Evolutionary conservation across 345 rosid genomes (phyloP).

Genomic region (Camelina hispida): DNA sequence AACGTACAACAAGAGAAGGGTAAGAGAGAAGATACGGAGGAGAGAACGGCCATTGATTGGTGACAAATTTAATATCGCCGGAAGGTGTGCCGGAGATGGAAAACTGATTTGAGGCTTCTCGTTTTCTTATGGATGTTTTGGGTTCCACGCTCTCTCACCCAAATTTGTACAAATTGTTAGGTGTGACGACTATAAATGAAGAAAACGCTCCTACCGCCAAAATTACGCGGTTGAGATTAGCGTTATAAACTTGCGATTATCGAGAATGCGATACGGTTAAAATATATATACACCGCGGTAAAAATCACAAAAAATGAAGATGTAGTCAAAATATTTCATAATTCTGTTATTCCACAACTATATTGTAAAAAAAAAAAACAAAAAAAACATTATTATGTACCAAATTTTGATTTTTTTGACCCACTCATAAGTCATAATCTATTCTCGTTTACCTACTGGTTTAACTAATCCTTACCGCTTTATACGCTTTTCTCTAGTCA

Average conservation of each 20-base stretch:
- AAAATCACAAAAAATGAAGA: too few species aligned
- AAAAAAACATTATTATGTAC: background rate
- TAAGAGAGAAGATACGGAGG: conserved; percentile 38
- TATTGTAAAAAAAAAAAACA: background rate
- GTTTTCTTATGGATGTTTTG: conserved; percentile 41
- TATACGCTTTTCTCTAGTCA: background rate
- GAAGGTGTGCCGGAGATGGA: conserved; percentile 31
- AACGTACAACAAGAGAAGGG: conserved; percentile 41
- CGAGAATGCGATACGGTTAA: background rate
- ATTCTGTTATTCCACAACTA: background rate
- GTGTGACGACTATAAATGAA: background rate
- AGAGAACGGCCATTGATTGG: conserved; percentile 36
- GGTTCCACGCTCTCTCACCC: conserved; percentile 36
- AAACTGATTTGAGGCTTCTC: conserved; percentile 1
- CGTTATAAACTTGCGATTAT: background rate
- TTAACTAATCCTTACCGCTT: background rate
- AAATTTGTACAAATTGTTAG: background rate
- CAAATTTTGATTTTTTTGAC: background rate
- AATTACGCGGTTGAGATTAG: background rate
- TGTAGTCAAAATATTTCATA: too few species aligned
- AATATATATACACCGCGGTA: too few species aligned
- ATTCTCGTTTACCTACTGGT: background rate
- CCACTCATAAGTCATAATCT: background rate
- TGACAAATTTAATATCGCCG: background rate
- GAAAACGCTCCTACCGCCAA: background rate